These are phyloP conservation scores for Fusarium albidum DNA, from an alignment of 2,329 filamentous ascomycete genomes.

Conservation along the genomic window DNA sequence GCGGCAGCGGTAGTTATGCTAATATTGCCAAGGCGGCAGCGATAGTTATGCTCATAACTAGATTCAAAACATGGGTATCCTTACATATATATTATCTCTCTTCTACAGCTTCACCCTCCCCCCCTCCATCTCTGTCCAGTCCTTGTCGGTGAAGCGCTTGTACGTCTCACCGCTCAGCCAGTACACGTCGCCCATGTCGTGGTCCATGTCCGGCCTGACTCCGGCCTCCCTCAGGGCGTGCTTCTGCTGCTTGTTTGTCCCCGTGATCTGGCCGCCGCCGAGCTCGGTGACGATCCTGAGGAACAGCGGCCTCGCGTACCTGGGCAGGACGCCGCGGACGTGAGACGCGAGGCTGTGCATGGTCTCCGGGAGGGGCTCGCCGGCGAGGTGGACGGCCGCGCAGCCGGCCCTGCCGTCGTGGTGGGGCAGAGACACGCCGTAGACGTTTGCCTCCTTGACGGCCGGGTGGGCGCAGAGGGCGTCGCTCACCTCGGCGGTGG, in stretches of 20 bases:
- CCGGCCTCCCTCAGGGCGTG: conserved; percentile 75
- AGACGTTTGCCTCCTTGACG: conserved; percentile 84
- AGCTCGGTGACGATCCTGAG: conserved; percentile 69
- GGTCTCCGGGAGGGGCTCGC: conserved; percentile 50
- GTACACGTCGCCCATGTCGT: conserved; percentile 61
- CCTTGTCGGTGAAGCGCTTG: conserved; percentile 68
- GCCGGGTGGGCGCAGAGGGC: conserved; percentile 71
- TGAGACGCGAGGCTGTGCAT: conserved; percentile 70
- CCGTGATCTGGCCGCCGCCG: conserved; percentile 70
- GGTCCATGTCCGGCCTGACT: conserved; percentile 65
- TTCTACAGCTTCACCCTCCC: conserved; percentile 77
- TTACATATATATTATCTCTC: too few species aligned
- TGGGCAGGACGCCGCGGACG: conserved; percentile 66
- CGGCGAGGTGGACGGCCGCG: conserved; percentile 71
- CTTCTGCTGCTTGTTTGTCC: conserved; percentile 92
- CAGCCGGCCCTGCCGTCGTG: conserved; percentile 89
- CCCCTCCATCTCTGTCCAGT: conserved; percentile 74
- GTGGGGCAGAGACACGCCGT: conserved; percentile 79
- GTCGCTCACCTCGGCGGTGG: conserved; percentile 82
- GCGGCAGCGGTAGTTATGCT: too few species aligned
- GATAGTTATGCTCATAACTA: neutral
- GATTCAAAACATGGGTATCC: conserved; percentile 17
- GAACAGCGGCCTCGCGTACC: conserved; percentile 81
- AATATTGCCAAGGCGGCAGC: too few species aligned
- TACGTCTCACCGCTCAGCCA: conserved; percentile 76